Percentiles rank a stretch among this genome's conserved stretches.
phyloP scores from a whole-genome alignment of 1,284 basidiomycete genomes.

The Lentinus polychrous region DNA sequence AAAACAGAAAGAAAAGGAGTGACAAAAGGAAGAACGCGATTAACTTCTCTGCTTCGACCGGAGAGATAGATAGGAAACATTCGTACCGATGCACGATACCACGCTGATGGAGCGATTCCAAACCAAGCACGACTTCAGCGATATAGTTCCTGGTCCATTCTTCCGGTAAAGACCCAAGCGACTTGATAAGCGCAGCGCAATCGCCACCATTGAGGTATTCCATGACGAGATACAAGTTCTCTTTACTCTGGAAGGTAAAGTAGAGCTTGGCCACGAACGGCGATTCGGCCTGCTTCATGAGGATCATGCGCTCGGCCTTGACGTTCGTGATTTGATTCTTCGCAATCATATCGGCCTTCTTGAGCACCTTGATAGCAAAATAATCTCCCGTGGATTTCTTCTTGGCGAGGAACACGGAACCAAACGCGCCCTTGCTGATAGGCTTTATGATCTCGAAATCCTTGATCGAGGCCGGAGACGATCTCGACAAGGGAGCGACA shows the following conservation, averaged over 20 bases:
- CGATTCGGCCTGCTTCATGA: constrained; percentile 99
- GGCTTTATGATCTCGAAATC: constrained; percentile 99
- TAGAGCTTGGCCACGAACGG: constrained; percentile 99
- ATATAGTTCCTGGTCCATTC: constrained; percentile 97
- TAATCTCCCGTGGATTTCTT: constrained; percentile 98
- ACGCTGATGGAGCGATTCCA: constrained; percentile 92
- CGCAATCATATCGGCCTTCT: constrained; percentile 99
- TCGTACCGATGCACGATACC: constrained; percentile 95
- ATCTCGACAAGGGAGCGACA: constrained; percentile 68
- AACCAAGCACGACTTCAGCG: constrained; percentile 90
- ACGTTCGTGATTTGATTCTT: constrained; percentile 99
- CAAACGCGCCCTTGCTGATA: constrained; percentile 98
- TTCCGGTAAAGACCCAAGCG: constrained; percentile 87
- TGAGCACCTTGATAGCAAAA: constrained; percentile 98
- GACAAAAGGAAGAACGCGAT: background rate
- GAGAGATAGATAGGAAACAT: constrained; percentile 7
- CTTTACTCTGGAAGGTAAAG: constrained; percentile 99
- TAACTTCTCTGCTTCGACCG: background rate
- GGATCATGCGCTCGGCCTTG: constrained; percentile 98
- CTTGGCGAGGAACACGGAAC: constrained; percentile 96
- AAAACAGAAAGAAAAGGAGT: background rate
- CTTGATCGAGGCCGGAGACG: constrained; percentile 89
- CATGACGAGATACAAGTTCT: constrained; percentile 98
- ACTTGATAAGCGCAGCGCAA: constrained; percentile 94
- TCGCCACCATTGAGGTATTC: constrained; percentile 98